These are phyloP conservation scores for Cymbopogon citratus DNA, from an alignment of 176 grass and related monocot species.

Conservation along the genomic window DNA sequence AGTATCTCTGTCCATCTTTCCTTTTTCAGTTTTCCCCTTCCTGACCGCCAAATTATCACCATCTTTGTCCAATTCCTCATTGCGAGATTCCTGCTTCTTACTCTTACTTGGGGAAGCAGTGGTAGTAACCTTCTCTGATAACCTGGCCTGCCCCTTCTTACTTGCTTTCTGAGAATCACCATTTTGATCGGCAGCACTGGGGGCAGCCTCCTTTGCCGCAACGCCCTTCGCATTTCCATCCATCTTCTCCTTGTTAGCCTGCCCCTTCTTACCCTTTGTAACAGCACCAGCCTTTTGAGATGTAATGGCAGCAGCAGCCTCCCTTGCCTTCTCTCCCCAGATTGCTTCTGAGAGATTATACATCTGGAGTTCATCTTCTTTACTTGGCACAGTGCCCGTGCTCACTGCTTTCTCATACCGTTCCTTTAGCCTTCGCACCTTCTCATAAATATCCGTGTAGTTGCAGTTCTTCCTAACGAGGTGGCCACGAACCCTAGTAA, in stretches of 20 bases:
- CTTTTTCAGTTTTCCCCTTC: slow-evolving; percentile 14
- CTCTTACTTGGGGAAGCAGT: background rate
- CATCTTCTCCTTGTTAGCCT: slow-evolving; percentile 16
- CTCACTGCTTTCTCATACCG: slow-evolving; percentile 1
- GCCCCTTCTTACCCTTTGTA: slow-evolving; percentile 33
- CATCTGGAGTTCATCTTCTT: slow-evolving; percentile 15
- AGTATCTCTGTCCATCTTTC: background rate
- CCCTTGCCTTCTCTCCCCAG: slow-evolving; percentile 35
- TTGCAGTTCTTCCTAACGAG: slow-evolving; percentile 9
- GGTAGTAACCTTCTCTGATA: background rate
- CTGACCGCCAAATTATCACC: background rate
- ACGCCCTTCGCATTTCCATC: slow-evolving; percentile 7
- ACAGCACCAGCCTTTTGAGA: background rate
- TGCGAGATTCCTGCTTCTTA: background rate
- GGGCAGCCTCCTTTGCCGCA: background rate
- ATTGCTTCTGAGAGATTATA: slow-evolving; percentile 19
- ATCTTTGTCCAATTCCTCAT: slow-evolving; percentile 7
- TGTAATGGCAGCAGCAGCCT: background rate
- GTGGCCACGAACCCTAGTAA: background rate
- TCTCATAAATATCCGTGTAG: slow-evolving; percentile 6
- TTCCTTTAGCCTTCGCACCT: background rate
- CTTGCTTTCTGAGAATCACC: background rate
- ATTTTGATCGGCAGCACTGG: background rate
- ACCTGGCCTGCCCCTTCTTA: background rate
- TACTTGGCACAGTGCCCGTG: background rate